Percentiles rank a stretch among this genome's conserved stretches.
phyloP scores from a whole-genome alignment of 768 basidiomycete genomes.

The Mycena leptocephala region DNA sequence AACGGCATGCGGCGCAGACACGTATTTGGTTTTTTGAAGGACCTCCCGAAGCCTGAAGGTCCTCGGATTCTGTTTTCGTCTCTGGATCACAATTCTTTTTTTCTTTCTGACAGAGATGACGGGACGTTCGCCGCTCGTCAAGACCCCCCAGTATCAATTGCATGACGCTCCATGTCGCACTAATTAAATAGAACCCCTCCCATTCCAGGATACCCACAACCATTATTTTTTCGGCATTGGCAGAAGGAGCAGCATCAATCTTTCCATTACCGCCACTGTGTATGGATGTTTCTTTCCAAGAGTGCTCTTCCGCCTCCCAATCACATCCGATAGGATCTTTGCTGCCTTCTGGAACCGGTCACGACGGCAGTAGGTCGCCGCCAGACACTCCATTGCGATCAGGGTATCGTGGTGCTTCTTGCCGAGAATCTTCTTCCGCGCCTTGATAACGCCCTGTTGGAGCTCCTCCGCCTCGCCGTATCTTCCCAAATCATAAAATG shows the following conservation, averaged over 20 bases:
- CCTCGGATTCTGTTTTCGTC: too few species aligned
- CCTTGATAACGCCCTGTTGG: neutral
- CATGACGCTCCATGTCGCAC: too few species aligned
- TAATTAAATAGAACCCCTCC: too few species aligned
- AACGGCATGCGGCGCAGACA: too few species aligned
- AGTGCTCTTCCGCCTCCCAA: neutral
- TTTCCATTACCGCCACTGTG: constrained; percentile 10
- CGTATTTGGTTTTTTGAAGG: too few species aligned
- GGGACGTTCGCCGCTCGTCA: too few species aligned
- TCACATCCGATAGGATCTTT: neutral
- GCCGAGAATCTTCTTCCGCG: neutral
- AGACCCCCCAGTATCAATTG: too few species aligned
- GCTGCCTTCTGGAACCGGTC: neutral
- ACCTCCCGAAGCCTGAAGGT: too few species aligned
- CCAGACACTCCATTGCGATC: constrained; percentile 3
- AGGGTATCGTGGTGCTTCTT: constrained; percentile 9
- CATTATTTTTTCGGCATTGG: too few species aligned
- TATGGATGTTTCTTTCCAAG: constrained; percentile 13
- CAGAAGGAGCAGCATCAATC: constrained; percentile 10
- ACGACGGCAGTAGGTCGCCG: neutral
- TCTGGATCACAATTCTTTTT: too few species aligned
- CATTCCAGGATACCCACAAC: too few species aligned
- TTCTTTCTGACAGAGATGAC: too few species aligned
- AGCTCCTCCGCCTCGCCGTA: neutral
- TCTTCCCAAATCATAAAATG: neutral